Percentiles rank a stretch among this genome's conserved stretches.
phyloP scores from a whole-genome alignment of 148 eudicot genomes.

The Persicaria maculosa region DNA sequence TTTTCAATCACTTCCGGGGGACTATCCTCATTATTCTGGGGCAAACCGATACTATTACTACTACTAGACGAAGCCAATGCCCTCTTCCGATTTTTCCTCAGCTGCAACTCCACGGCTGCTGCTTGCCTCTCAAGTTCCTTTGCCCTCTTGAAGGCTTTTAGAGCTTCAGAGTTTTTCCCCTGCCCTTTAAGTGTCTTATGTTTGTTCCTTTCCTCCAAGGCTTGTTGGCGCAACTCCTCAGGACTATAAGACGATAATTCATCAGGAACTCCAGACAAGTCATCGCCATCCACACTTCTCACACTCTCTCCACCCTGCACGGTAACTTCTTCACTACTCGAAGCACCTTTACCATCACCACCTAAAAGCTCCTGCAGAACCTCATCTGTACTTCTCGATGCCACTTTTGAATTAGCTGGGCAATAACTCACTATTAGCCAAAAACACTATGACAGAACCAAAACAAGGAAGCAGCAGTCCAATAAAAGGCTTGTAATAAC shows the following conservation, averaged over 20 bases:
- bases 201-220: slow-evolving; percentile 70
- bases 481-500: not conserved
- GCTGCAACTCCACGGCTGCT: slow-evolving; percentile 56
- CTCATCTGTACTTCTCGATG: slow-evolving; percentile 55
- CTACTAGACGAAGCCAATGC: slow-evolving; percentile 36
- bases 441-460: slow-evolving; percentile 1
- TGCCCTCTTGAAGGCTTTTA: slow-evolving; percentile 74
- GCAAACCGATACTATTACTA: slow-evolving; percentile 25
- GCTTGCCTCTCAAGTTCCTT: slow-evolving; percentile 94
- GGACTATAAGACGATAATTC: slow-evolving; percentile 47
- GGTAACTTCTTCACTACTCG: slow-evolving; percentile 24
- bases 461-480: not conserved
- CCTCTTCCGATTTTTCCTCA: slow-evolving; percentile 62
- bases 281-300: slow-evolving; percentile 29
- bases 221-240: slow-evolving; percentile 74
- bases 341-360: slow-evolving; percentile 42
- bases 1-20: slow-evolving; percentile 18
- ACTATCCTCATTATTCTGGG: slow-evolving; percentile 28
- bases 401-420: slow-evolving; percentile 57
- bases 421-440: slow-evolving; percentile 18
- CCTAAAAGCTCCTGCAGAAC: slow-evolving; percentile 48
- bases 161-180: slow-evolving; percentile 82
- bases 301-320: slow-evolving; percentile 31
- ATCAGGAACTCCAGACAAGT: slow-evolving; percentile 13
- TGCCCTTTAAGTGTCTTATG: slow-evolving; percentile 66